phyloP scores from a whole-genome alignment of 1,284 basidiomycete genomes.

The Boletus sp. region DNA sequence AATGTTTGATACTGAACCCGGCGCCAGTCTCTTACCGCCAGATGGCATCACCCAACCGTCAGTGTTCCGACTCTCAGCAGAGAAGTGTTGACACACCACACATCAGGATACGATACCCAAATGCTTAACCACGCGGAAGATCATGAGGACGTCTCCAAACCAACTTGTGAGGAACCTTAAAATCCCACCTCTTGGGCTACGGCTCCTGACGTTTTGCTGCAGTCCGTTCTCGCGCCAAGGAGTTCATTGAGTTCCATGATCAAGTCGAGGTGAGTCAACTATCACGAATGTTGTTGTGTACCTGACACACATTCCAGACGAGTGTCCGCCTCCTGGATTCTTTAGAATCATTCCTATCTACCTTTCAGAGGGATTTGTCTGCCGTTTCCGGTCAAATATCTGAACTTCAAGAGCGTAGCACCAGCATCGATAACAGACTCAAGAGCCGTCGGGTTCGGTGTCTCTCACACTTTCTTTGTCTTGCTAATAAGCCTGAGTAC shows the following conservation, averaged over 20 bases:
- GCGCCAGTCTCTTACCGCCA: background rate
- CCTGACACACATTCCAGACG: conserved; percentile 43
- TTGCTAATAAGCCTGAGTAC: conserved; percentile 9
- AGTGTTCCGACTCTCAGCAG: background rate
- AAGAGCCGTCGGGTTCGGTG: conserved; percentile 73
- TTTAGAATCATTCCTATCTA: conserved; percentile 86
- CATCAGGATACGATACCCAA: conserved; percentile 11
- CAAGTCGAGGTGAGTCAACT: conserved; percentile 58
- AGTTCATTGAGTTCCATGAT: conserved; percentile 79
- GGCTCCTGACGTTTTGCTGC: background rate
- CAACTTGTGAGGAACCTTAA: conserved; percentile 17
- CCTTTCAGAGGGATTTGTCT: conserved; percentile 91
- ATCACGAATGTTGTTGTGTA: background rate
- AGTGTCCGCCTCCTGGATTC: conserved; percentile 78
- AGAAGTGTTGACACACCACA: background rate
- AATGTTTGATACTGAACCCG: too few species aligned
- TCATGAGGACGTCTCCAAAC: background rate
- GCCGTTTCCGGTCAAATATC: conserved; percentile 94
- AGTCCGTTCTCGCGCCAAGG: conserved; percentile 55
- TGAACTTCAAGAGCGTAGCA: conserved; percentile 85
- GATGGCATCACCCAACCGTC: conserved; percentile 19
- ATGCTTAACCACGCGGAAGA: conserved; percentile 4
- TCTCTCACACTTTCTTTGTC: background rate
- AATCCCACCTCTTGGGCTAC: background rate
- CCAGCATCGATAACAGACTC: conserved; percentile 83